These are phyloP conservation scores for Wickerhamomyces chambardii DNA, from an alignment of 805 yeast genomes.

Conservation along the genomic window DNA sequence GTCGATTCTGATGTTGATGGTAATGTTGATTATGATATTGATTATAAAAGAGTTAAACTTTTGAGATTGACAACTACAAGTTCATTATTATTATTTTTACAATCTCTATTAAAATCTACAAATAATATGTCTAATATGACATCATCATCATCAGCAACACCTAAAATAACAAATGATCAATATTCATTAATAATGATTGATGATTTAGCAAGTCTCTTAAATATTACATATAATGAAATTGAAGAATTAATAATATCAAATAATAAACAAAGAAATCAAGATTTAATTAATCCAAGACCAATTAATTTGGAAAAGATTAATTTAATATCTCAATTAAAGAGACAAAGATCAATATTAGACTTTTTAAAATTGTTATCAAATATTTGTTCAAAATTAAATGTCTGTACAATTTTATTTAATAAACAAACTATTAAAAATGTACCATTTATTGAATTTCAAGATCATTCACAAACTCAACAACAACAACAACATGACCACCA, in stretches of 20 bases:
- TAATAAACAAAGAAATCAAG: slow-evolving; percentile 1
- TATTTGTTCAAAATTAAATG: slow-evolving; percentile 8
- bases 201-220: slow-evolving; percentile 10
- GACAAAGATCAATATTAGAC: slow-evolving; percentile 4
- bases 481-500: neutral
- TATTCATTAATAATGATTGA: slow-evolving; percentile 14
- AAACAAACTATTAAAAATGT: slow-evolving; percentile 9
- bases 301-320: slow-evolving; percentile 1
- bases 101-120: slow-evolving; percentile 2
- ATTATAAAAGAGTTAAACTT: no score
- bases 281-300: neutral
- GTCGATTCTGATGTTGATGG: no score
- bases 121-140: no score
- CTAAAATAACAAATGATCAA: neutral
- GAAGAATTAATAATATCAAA: slow-evolving; percentile 1
- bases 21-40: no score
- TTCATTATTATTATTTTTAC: slow-evolving; percentile 7
- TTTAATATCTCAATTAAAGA: slow-evolving; percentile 1
- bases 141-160: no score
- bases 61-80: slow-evolving; percentile 4
- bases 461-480: neutral
- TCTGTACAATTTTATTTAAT: slow-evolving; percentile 9
- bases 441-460: slow-evolving; percentile 13
- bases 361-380: slow-evolving; percentile 9
- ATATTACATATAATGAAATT: slow-evolving; percentile 6